phyloP scores from a whole-genome alignment of 345 rosid species.

The Eucalyptus regnans region DNA sequence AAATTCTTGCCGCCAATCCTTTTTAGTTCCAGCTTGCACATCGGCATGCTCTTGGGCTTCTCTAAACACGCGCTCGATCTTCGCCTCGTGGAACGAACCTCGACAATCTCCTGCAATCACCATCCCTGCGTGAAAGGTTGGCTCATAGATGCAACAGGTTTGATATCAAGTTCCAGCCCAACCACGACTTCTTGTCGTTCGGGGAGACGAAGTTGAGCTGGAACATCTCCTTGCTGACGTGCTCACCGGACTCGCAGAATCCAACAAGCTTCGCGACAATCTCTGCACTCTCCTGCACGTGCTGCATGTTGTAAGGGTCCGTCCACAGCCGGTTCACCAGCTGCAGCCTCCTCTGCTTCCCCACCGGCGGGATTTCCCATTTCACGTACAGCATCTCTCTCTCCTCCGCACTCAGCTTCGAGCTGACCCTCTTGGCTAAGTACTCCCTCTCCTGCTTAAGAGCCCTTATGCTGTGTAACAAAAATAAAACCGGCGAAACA shows the following conservation, averaged over 20 bases:
- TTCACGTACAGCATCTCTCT: slow-evolving; percentile 65
- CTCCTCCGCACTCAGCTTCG: slow-evolving; percentile 64
- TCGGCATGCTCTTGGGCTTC: not conserved
- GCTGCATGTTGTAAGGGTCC: slow-evolving; percentile 63
- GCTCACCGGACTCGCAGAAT: slow-evolving; percentile 70
- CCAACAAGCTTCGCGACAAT: slow-evolving; percentile 83
- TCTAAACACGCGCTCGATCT: not conserved
- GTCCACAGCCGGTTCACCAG: slow-evolving; percentile 85
- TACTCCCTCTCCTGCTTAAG: slow-evolving; percentile 85
- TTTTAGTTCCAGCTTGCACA: not conserved
- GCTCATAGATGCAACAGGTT: slow-evolving; percentile 50
- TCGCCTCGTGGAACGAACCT: not conserved
- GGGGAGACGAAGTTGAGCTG: slow-evolving; percentile 68
- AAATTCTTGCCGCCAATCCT: not conserved
- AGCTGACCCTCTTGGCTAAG: slow-evolving; percentile 71
- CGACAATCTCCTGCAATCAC: not conserved
- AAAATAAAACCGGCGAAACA: not conserved
- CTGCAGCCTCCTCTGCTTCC: slow-evolving; percentile 82
- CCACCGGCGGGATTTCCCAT: slow-evolving; percentile 78
- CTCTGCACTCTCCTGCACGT: slow-evolving; percentile 70
- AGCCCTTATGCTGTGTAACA: slow-evolving; percentile 50
- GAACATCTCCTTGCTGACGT: slow-evolving; percentile 83
- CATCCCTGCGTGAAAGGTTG: not conserved
- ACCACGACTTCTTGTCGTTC: slow-evolving; percentile 78
- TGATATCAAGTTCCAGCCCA: slow-evolving; percentile 93